These are phyloP conservation scores for Penicillium ucsense DNA, from an alignment of 495 filamentous ascomycete genomes.

Conservation along the genomic window DNA sequence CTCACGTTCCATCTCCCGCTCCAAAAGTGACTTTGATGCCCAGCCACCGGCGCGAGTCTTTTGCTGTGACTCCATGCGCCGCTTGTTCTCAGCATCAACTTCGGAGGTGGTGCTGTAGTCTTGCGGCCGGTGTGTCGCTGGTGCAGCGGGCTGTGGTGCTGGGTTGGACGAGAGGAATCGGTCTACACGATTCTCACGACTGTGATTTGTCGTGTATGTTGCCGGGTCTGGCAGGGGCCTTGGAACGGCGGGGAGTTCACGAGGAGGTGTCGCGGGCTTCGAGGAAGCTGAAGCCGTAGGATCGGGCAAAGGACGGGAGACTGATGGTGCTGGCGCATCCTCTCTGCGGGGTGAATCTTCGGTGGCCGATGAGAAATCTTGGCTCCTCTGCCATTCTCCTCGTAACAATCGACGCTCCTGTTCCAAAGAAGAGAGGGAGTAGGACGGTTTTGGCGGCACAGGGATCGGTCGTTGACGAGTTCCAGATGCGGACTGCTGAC, in stretches of 20 bases:
- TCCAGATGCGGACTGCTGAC: conserved; percentile 23
- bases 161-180: conserved; percentile 45
- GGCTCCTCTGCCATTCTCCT: conserved; percentile 54
- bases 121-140: conserved; percentile 32
- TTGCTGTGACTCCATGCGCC: conserved; percentile 50
- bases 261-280: conserved; percentile 8
- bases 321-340: conserved; percentile 20
- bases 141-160: conserved; percentile 28
- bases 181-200: conserved; percentile 28
- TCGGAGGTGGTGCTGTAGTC: conserved; percentile 56
- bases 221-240: conserved; percentile 26
- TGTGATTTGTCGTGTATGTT: conserved; percentile 17
- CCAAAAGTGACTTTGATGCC: conserved; percentile 73
- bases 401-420: conserved; percentile 69
- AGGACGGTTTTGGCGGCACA: conserved; percentile 43
- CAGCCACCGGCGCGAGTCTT: conserved; percentile 67
- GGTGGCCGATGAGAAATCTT: conserved; percentile 19
- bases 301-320: conserved; percentile 33
- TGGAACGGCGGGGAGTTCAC: conserved; percentile 14
- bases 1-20: conserved; percentile 94
- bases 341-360: conserved; percentile 14
- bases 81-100: conserved; percentile 58
- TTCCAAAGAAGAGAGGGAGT: conserved; percentile 59
- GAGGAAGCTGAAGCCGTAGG: conserved; percentile 19
- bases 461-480: conserved; percentile 34